Evolutionary conservation across 2,329 filamentous ascomycete genomes (phyloP).

Genomic region (Sporothrix sp.): DNA sequence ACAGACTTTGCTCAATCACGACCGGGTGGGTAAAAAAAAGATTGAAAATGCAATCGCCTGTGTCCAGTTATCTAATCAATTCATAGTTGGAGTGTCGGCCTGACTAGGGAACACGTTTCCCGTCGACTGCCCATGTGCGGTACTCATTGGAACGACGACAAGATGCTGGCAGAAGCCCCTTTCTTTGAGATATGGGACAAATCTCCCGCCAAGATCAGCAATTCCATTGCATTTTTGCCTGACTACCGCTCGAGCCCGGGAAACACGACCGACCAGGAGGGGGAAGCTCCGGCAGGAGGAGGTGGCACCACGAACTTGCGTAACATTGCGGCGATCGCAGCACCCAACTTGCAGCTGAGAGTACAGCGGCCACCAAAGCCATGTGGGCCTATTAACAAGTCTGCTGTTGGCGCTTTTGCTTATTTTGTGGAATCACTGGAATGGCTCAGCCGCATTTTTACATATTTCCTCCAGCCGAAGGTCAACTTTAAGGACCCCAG

Average conservation of each 20-base stretch:
- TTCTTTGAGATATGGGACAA: slow-evolving; percentile 3
- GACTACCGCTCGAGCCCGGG: neutral
- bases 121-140: neutral
- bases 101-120: neutral
- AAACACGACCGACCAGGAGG: neutral
- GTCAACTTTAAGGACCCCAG: neutral
- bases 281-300: neutral
- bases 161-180: neutral
- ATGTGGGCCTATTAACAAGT: neutral
- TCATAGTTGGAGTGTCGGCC: neutral
- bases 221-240: neutral
- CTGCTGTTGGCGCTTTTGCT: neutral
- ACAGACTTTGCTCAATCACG: neutral
- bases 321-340: too few relatives aligned
- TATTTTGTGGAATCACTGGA: neutral
- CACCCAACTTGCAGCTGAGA: too few relatives aligned
- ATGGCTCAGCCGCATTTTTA: neutral
- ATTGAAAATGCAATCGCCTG: neutral
- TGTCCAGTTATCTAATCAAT: neutral
- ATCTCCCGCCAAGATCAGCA: neutral
- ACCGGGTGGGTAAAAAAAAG: neutral
- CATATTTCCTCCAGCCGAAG: neutral
- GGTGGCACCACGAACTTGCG: too few relatives aligned
- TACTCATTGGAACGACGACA: neutral
- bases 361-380: neutral